These are phyloP conservation scores for Mucor circinelloides DNA, from an alignment of 371 early-diverging fungal genomes.

Conservation along the genomic window DNA sequence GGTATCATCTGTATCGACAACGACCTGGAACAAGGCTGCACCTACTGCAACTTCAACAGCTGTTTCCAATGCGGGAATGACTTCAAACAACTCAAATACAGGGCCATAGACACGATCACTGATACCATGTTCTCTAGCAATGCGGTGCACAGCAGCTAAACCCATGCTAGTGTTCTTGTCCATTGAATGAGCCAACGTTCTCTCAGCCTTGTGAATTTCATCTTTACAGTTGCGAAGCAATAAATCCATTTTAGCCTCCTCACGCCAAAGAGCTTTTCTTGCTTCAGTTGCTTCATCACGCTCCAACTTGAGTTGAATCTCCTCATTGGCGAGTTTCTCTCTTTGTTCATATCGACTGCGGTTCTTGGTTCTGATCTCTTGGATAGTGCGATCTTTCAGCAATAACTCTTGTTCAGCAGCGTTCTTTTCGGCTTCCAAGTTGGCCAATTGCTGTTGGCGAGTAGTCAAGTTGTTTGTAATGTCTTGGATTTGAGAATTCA, in stretches of 20 bases:
- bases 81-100: constrained; percentile 89
- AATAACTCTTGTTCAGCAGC: constrained; percentile 22
- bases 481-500: constrained; percentile 68
- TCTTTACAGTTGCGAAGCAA: constrained; percentile 68
- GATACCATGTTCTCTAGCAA: constrained; percentile 65
- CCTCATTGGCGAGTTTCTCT: constrained; percentile 37
- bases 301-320: constrained; percentile 28
- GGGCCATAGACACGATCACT: constrained; percentile 86
- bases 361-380: constrained; percentile 48
- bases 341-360: constrained; percentile 33
- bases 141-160: constrained; percentile 69
- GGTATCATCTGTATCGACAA: constrained; percentile 94
- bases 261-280: constrained; percentile 89
- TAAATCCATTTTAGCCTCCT: constrained; percentile 81
- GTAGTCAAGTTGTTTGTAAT: constrained; percentile 52
- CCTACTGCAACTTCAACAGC: constrained; percentile 95
- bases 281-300: constrained; percentile 72
- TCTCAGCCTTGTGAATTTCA: constrained; percentile 78
- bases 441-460: constrained; percentile 54
- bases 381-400: constrained; percentile 41
- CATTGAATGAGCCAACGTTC: constrained; percentile 72
- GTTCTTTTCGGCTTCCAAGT: constrained; percentile 37
- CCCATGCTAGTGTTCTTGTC: constrained; percentile 81
- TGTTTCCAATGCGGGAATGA: constrained; percentile 78
- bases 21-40: constrained; percentile 93